Conservation (phyloP, 192 early-diverging fungal species). For the Coemansia sp. region DNA sequence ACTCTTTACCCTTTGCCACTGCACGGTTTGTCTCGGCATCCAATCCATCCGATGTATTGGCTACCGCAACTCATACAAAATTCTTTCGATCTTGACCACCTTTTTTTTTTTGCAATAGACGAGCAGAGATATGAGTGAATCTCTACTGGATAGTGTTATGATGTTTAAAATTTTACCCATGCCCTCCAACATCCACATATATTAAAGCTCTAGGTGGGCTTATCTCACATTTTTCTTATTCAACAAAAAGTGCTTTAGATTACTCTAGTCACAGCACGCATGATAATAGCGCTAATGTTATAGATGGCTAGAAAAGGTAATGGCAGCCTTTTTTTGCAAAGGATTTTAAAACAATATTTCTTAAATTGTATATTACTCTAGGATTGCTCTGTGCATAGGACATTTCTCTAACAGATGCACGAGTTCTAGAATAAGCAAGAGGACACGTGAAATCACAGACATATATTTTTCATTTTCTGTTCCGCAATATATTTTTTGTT, state of each 20-base stretch:
- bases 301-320: too few relatives aligned
- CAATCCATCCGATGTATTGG: conserved; percentile 16
- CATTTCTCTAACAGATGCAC: neutral
- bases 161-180: too few relatives aligned
- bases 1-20: conserved; percentile 21
- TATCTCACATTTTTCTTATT: too few relatives aligned
- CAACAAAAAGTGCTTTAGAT: too few relatives aligned
- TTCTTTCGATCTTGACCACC: conserved; percentile 10
- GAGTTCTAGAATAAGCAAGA: neutral
- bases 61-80: conserved; percentile 38
- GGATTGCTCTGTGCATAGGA: neutral
- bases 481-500: neutral
- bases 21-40: conserved; percentile 24
- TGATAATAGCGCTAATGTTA: too few relatives aligned
- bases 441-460: neutral
- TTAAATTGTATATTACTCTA: too few relatives aligned
- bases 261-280: too few relatives aligned
- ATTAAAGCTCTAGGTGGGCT: too few relatives aligned
- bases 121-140: neutral
- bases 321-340: too few relatives aligned
- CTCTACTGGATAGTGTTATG: too few relatives aligned
- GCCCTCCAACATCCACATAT: too few relatives aligned
- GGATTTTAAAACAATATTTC: too few relatives aligned
- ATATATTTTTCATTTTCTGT: neutral
- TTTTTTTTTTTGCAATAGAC: neutral